Base-by-base conservation (phyloP, 805 yeast genomes). In the Candida nemodendra region DNA sequence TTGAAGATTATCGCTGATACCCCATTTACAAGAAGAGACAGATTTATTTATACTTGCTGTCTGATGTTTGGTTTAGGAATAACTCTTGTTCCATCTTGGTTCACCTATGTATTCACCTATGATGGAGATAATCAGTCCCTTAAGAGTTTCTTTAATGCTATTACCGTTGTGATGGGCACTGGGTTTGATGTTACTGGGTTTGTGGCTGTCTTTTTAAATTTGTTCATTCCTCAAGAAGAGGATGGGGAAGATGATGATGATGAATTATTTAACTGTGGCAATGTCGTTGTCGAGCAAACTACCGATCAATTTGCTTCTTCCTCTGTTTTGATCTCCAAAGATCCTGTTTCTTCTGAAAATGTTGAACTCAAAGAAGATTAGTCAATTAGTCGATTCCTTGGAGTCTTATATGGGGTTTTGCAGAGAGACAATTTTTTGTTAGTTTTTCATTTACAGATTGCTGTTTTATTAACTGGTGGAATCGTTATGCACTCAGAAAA, bases 31-130 rank as follows among this genome's bases (percentile, higher is more conserved):
- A 52, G 74, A 47, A 59, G 75, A 57, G 72, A 69, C 53, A 55
- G 75, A 38, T 69, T 69, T 48, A 60, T 69, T 18, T 58, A 69
- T 32, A 59, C 75, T 4, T 69, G 70, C n/a, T 55, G 69, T 4
- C 48, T 69, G 27, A 54, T 68, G 36, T 71, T 71, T 16, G 74
- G 75, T 14, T 42, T 68, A 22, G 74, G 71, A 22, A 59, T 72
- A 21, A 57, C 56, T 32, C 62, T 69, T 38, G 66, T 68, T 18
- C 56, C 64, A 6, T 41, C 51, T 44, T 69, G 73, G 73, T 69
- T 69, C 42, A 51, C 51, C 36, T 33, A 50, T 25, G 69, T 69
- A 8, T 63, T 69, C 51, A 64, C 69, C 27, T 69, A 68, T 53
- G 22, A 42, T 3, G 73, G 74, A 5, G 46, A 42, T 24, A 68